A percentile compares a stretch with the other conserved stretches of the same genome.
Conservation (phyloP, 1,284 basidiomycete genomes). For the Albatrellus sp. region DNA sequence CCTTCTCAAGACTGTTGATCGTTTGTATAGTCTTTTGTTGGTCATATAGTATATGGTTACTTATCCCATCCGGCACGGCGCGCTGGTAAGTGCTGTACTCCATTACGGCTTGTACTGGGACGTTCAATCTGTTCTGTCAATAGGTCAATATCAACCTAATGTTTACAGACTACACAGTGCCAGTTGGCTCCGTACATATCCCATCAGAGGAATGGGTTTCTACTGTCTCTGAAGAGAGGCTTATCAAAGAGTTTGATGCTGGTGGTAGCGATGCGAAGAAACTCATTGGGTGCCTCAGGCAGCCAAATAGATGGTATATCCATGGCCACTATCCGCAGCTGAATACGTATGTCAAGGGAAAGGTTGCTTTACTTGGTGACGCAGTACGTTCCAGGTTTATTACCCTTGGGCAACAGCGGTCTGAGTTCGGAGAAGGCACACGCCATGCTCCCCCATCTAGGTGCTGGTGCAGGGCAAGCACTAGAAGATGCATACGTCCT, state of each 20-base stretch:
- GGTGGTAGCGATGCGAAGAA: slow-evolving; percentile 35
- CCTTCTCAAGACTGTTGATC: not conserved
- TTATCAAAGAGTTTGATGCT: slow-evolving; percentile 32
- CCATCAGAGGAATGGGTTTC: slow-evolving; percentile 34
- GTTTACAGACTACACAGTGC: slow-evolving; percentile 25
- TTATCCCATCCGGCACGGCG: slow-evolving; percentile 36
- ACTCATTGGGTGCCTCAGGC: slow-evolving; percentile 33
- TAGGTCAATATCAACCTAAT: slow-evolving; percentile 47
- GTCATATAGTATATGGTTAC: slow-evolving; percentile 39
- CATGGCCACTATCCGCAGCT: slow-evolving; percentile 40
- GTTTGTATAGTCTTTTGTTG: not conserved
- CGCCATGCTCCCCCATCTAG: slow-evolving; percentile 48
- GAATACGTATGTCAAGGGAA: slow-evolving; percentile 30
- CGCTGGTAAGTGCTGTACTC: slow-evolving; percentile 20
- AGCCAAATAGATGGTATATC: slow-evolving; percentile 47
- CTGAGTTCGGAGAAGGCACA: slow-evolving; percentile 24
- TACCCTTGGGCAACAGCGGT: too few species aligned
- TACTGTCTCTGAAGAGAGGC: slow-evolving; percentile 26
- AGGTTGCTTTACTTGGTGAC: slow-evolving; percentile 45
- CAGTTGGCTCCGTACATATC: slow-evolving; percentile 24
- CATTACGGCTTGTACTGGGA: not conserved
- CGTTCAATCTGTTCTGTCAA: not conserved
- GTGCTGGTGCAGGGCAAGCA: slow-evolving; percentile 51
- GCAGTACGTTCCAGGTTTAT: slow-evolving; percentile 25
- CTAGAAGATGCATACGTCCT: slow-evolving; percentile 48